Percentiles rank a stretch among this genome's conserved stretches.
Conservation (phyloP, 441 rosid genomes). For the Arabidopsis hybrid region DNA sequence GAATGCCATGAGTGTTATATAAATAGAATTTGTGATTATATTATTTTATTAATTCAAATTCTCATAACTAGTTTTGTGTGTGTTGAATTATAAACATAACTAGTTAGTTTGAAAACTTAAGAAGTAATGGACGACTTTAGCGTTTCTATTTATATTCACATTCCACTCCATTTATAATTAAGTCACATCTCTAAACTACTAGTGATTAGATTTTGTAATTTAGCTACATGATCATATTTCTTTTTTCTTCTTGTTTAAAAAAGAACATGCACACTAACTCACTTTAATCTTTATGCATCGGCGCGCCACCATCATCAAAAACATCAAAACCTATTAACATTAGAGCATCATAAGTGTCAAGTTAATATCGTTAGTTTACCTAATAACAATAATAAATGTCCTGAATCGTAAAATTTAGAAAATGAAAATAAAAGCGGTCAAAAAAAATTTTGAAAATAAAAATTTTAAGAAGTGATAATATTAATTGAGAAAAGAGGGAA, state of each 20-base stretch:
- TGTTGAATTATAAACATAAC: neutral
- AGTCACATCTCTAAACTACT: neutral
- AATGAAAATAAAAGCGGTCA: neutral
- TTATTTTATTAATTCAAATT: neutral
- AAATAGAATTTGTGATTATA: neutral
- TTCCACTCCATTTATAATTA: neutral
- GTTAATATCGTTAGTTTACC: conserved; percentile 14
- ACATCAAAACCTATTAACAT: conserved; percentile 25
- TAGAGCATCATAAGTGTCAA: neutral
- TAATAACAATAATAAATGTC: neutral
- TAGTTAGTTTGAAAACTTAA: conserved; percentile 14
- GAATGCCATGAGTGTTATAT: neutral
- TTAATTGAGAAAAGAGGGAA: conserved; percentile 24
- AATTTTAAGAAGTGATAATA: neutral
- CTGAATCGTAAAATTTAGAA: neutral
- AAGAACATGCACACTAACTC: conserved; percentile 33
- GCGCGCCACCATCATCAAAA: conserved; percentile 37
- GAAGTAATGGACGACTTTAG: neutral
- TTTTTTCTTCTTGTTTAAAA: conserved; percentile 25
- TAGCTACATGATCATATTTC: conserved; percentile 10
- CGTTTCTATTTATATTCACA: neutral
- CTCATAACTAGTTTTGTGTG: neutral
- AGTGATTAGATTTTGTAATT: conserved; percentile 12
- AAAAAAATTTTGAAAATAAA: too few relatives aligned
- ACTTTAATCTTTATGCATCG: conserved; percentile 37